Evolutionary conservation across 768 basidiomycete genomes (phyloP), one percentile per base, ranked within the genome.

Genomic region (Termitomyces sp.): DNA sequence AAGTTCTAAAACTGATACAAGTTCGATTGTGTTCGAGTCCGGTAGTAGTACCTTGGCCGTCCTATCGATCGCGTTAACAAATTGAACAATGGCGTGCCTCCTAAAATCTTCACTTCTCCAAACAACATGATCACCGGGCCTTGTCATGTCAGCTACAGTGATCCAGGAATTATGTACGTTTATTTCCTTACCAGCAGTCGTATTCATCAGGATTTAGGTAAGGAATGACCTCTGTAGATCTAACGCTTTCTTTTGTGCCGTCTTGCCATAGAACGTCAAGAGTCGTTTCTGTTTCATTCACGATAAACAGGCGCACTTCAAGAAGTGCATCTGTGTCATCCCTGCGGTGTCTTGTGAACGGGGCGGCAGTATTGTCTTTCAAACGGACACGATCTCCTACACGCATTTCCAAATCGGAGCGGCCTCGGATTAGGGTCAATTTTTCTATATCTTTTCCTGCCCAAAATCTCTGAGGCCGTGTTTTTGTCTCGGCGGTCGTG

Each of bases 51-150:
- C 77, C 54, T 74, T 73, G 14, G 91, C 88, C 6, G 87, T 90
- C 53, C 93, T 79, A 45, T 91, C 85, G 16, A 66, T 67, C 3
- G 88, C 83, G 66, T 90, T 83, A 44, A 92, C 90, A 26, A 79
- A 81, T 68, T 93, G 92, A 30, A 95, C 85, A 59, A 95, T 80
- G 10, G 86, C 92, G 46, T 84, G 75, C 44, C 81, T 80, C 57
- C 76, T 77, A 62, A 76, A 76, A 53, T 85, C 85, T 72, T 94
- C 94, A 35, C 77, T 82, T 65, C 87, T 87, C 85, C 90, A 94
- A 18, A 93, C 63, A 14, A 95, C 88, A 70, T 92, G 86, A 66
- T 98, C 93, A 18, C 94, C 94, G 6, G 94, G 94, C 92, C 92
- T 93, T 54, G 20, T 50, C 47, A 53, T 53, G 53, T 52, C 63